Percentiles rank a stretch among this genome's conserved stretches.
phyloP scores from a whole-genome alignment of 805 yeast genomes.

The Schwanniomyces pseudopolymorphus region DNA sequence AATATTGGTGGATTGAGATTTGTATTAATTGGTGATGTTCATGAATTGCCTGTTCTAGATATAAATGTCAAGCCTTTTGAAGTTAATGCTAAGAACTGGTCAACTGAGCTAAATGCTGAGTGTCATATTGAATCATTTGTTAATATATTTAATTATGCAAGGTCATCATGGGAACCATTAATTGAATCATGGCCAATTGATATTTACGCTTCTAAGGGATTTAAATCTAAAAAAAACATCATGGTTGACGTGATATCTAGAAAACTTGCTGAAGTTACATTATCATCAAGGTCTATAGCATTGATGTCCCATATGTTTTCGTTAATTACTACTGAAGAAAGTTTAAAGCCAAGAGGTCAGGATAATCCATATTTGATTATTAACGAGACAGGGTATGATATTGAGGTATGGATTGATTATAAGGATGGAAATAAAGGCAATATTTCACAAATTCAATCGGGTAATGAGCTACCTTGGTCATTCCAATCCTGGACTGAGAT shows the following conservation, averaged over 20 bases:
- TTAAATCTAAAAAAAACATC: conserved; percentile 47
- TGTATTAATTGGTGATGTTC: conserved; percentile 85
- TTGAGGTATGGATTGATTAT: conserved; percentile 81
- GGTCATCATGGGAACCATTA: conserved; percentile 94
- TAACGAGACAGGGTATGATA: conserved; percentile 81
- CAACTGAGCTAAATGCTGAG: conserved; percentile 73
- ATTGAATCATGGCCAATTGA: conserved; percentile 86
- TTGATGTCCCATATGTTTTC: conserved; percentile 67
- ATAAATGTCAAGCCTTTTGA: conserved; percentile 70
- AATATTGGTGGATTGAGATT: conserved; percentile 74
- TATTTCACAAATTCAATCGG: conserved; percentile 42
- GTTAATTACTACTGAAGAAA: conserved; percentile 52
- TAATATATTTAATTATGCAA: conserved; percentile 82
- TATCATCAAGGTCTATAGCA: conserved; percentile 81
- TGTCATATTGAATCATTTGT: conserved; percentile 62
- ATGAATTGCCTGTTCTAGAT: conserved; percentile 86
- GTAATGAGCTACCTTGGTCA: conserved; percentile 71
- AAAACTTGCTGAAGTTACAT: conserved; percentile 71
- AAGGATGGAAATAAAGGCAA: conserved; percentile 10
- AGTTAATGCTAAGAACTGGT: conserved; percentile 76
- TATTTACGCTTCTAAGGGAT: conserved; percentile 57
- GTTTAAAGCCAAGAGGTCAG: conserved; percentile 66
- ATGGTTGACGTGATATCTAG: conserved; percentile 72
- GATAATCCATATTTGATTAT: conserved; percentile 77
- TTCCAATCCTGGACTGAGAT: conserved; percentile 92